phyloP scores from a whole-genome alignment of 805 yeast species.

The Myxozyma neotropica region DNA sequence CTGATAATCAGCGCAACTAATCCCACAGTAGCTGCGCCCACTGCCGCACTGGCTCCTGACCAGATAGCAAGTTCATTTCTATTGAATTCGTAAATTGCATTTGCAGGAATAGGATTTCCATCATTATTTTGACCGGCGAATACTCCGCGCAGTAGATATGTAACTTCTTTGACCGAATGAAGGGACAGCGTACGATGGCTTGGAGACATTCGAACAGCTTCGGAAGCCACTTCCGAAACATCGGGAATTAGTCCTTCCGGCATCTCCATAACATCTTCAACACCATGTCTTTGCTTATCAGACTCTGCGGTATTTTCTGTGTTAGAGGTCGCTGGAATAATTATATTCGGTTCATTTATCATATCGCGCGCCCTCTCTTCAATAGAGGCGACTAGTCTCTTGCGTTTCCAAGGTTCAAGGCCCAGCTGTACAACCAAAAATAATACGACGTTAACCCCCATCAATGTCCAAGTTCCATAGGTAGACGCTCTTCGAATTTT shows the following conservation, averaged over 20 bases:
- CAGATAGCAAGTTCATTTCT: conserved; percentile 20
- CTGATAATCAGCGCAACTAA: not conserved
- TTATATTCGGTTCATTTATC: conserved; percentile 43
- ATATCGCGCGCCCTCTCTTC: conserved; percentile 72
- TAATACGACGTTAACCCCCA: conserved; percentile 80
- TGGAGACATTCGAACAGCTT: not conserved
- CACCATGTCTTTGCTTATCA: not conserved
- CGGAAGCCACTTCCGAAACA: not conserved
- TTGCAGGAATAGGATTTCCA: not conserved
- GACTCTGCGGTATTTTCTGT: not conserved
- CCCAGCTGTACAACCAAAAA: conserved; percentile 81
- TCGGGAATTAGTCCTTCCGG: not conserved
- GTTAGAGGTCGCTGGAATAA: not conserved
- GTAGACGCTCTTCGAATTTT: conserved; percentile 91
- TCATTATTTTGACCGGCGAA: not conserved
- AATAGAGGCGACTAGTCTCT: conserved; percentile 76
- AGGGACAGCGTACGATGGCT: not conserved
- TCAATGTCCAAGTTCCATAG: conserved; percentile 91
- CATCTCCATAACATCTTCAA: conserved; percentile 3
- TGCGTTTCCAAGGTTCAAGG: conserved; percentile 93
- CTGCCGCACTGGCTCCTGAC: conserved; percentile 18
- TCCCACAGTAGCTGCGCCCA: conserved; percentile 19
- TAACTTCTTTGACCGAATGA: not conserved
- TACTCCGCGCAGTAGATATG: not conserved
- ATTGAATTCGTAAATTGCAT: conserved; percentile 17